These are phyloP conservation scores for Colletotrichum cuscutae DNA, from an alignment of 2,329 filamentous ascomycete species.

Conservation along the genomic window DNA sequence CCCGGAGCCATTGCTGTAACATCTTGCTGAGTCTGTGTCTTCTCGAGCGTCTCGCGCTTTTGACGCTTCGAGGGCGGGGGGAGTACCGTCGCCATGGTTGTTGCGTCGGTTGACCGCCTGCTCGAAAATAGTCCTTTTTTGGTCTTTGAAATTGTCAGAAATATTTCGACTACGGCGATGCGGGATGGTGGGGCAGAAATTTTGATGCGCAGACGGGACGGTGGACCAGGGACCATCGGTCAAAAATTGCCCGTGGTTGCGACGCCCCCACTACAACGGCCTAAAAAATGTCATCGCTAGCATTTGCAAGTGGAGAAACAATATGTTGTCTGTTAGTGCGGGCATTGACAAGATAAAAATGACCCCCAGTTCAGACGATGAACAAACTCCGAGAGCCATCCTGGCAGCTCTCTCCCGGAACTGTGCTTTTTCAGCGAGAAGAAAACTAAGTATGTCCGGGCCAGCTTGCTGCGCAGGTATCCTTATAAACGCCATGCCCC, in stretches of 20 bases:
- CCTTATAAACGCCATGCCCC: constrained; percentile 28
- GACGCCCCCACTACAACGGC: neutral
- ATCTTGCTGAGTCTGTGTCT: constrained; percentile 79
- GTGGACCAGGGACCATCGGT: constrained; percentile 7
- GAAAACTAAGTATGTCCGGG: constrained; percentile 3
- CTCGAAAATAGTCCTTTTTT: neutral
- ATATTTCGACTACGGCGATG: constrained; percentile 30
- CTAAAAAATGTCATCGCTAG: constrained; percentile 6
- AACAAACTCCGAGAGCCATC: constrained; percentile 26
- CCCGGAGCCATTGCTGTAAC: constrained; percentile 74
- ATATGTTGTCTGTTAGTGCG: constrained; percentile 22
- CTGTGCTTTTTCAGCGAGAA: constrained; percentile 25
- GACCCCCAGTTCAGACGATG: neutral
- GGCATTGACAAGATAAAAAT: neutral
- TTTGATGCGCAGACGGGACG: constrained; percentile 9
- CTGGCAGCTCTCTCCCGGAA: constrained; percentile 12
- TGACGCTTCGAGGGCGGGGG: constrained; percentile 93
- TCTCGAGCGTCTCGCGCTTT: constrained; percentile 78
- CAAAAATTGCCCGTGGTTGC: constrained; percentile 23
- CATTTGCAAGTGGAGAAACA: constrained; percentile 11
- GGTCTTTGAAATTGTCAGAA: constrained; percentile 16
- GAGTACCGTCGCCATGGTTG: constrained; percentile 78
- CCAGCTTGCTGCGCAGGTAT: neutral
- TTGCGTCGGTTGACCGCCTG: neutral
- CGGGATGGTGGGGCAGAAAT: constrained; percentile 35